Percentiles rank a stretch among this genome's conserved stretches.
These are phyloP conservation scores for Mortierella sp. DNA, from an alignment of 371 early-diverging fungal genomes.

Conservation along the genomic window DNA sequence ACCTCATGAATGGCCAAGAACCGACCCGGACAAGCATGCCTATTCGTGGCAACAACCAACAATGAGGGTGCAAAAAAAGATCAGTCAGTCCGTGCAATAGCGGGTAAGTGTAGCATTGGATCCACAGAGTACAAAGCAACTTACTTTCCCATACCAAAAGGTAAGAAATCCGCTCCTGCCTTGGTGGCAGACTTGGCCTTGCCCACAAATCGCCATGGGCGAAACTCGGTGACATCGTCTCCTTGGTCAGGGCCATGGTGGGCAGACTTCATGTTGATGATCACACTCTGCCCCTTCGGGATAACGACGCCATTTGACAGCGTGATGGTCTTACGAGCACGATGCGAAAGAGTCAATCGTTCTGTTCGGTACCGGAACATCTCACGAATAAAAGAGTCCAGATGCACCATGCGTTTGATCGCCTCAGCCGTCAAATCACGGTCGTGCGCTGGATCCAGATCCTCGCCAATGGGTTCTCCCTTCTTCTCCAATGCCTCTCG, in stretches of 20 bases:
- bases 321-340: constrained; percentile 34
- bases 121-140: too few relatives aligned
- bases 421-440: constrained; percentile 19
- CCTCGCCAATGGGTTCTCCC: not conserved
- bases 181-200: constrained; percentile 55
- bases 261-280: constrained; percentile 31
- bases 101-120: not conserved
- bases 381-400: constrained; percentile 66
- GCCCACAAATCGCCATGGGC: constrained; percentile 60
- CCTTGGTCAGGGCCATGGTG: constrained; percentile 31
- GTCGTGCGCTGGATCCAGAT: too few relatives aligned
- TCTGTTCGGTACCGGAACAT: constrained; percentile 41
- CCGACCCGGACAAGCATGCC: constrained; percentile 58
- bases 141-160: constrained; percentile 66
- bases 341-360: constrained; percentile 46
- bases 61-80: not conserved
- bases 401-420: constrained; percentile 54
- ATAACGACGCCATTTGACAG: constrained; percentile 58
- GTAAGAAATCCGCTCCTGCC: constrained; percentile 53
- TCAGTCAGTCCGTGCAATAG: not conserved
- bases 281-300: constrained; percentile 50
- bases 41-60: not conserved
- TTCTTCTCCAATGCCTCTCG: constrained; percentile 15
- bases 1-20: constrained; percentile 46
- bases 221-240: constrained; percentile 45